A percentile compares a stretch with the other conserved stretches of the same genome.
phyloP scores from a whole-genome alignment of 2,329 filamentous ascomycete species.

The Penicillium sp. region DNA sequence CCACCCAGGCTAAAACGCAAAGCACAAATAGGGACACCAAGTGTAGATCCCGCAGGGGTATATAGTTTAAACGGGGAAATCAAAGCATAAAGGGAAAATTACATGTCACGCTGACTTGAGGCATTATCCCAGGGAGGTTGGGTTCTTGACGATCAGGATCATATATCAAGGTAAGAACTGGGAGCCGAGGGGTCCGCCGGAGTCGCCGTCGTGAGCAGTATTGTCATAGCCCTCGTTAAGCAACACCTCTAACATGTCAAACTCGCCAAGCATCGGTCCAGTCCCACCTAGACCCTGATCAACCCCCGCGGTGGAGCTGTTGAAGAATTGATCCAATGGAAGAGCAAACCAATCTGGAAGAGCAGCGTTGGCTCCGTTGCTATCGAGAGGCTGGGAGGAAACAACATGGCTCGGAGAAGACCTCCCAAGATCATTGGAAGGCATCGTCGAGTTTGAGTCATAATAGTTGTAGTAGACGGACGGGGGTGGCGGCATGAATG shows the following conservation, averaged over 20 bases:
- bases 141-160: background rate
- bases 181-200: conserved; percentile 22
- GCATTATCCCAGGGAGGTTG: background rate
- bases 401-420: conserved; percentile 27
- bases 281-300: conserved; percentile 60
- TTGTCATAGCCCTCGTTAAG: conserved; percentile 45
- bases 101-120: conserved; percentile 4
- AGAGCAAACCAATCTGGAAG: conserved; percentile 62
- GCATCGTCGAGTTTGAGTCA: conserved; percentile 37
- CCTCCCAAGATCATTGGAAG: conserved; percentile 32
- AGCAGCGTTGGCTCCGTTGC: conserved; percentile 22
- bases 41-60: conserved; percentile 19
- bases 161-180: conserved; percentile 27
- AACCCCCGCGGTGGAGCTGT: conserved; percentile 45
- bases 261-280: conserved; percentile 61
- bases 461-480: conserved; percentile 49
- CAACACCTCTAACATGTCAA: conserved; percentile 51
- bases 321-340: conserved; percentile 62
- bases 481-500: conserved; percentile 49
- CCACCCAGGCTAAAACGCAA: background rate
- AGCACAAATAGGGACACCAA: conserved; percentile 9
- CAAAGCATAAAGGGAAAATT: background rate
- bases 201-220: conserved; percentile 21
- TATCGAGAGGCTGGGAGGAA: conserved; percentile 31
- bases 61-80: conserved; percentile 12